phyloP scores from a whole-genome alignment of 2,329 filamentous ascomycete species.

The Xylaria hypoxylon region DNA sequence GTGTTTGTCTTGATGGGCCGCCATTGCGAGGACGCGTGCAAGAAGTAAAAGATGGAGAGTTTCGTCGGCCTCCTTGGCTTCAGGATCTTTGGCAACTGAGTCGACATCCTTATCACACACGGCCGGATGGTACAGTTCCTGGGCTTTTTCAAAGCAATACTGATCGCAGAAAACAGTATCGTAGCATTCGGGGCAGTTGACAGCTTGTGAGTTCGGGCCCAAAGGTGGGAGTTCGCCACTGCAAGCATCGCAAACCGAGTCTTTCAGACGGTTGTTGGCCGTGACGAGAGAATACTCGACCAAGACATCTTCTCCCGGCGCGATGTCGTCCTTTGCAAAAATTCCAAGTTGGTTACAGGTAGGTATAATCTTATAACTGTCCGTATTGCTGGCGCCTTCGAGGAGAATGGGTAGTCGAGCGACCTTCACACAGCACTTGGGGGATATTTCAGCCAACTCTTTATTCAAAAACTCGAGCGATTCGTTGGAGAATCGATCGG shows the following conservation, averaged over 20 bases:
- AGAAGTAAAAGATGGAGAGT: conserved; percentile 73
- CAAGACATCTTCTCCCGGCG: conserved; percentile 80
- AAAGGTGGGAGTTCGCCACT: conserved; percentile 77
- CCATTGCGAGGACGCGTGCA: conserved; percentile 72
- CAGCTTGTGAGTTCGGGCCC: conserved; percentile 58
- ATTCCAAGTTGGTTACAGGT: conserved; percentile 85
- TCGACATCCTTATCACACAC: conserved; percentile 76
- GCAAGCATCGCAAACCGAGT: conserved; percentile 90
- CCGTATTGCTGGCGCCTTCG: conserved; percentile 63
- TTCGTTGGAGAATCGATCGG: conserved; percentile 76
- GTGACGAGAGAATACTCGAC: conserved; percentile 88
- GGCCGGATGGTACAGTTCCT: conserved; percentile 71
- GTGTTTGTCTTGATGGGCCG: conserved; percentile 68
- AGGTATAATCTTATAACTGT: conserved; percentile 62
- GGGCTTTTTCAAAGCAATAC: conserved; percentile 68
- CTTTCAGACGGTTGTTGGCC: conserved; percentile 88
- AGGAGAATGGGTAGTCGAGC: conserved; percentile 80
- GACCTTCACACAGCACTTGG: conserved; percentile 83
- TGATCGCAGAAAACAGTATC: conserved; percentile 76
- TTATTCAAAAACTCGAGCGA: conserved; percentile 79
- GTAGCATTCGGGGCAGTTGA: conserved; percentile 70
- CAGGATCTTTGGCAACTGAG: conserved; percentile 72
- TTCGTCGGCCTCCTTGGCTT: conserved; percentile 68
- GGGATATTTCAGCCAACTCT: conserved; percentile 75
- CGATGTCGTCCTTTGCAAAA: conserved; percentile 86